Conservation (phyloP, 2,329 filamentous ascomycete genomes). For the Hymenoscyphus albidus region DNA sequence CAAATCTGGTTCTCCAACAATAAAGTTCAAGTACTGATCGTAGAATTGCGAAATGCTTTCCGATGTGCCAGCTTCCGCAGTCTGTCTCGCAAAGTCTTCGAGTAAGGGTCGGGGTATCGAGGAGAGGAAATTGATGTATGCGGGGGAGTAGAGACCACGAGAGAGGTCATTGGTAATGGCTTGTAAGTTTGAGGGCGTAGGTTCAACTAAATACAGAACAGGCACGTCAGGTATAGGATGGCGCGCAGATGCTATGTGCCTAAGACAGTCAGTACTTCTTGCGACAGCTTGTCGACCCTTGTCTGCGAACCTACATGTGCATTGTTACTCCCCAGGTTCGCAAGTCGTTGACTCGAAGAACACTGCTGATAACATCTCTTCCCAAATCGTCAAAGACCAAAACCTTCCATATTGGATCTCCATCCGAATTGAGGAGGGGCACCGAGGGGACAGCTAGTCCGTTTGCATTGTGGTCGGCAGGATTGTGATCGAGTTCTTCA, state of each 20-base stretch:
- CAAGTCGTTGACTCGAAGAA: slow-evolving; percentile 89
- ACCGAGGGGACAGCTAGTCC: slow-evolving; percentile 64
- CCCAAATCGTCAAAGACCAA: slow-evolving; percentile 90
- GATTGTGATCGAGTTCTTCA: slow-evolving; percentile 49
- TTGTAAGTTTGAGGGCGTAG: slow-evolving; percentile 74
- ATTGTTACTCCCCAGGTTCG: slow-evolving; percentile 93
- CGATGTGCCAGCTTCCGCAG: slow-evolving; percentile 76
- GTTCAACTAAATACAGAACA: slow-evolving; percentile 93
- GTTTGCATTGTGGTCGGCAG: slow-evolving; percentile 59
- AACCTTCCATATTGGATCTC: slow-evolving; percentile 96
- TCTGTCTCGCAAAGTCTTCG: slow-evolving; percentile 90
- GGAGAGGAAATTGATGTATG: slow-evolving; percentile 95
- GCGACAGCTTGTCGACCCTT: slow-evolving; percentile 1
- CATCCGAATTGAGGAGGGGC: slow-evolving; percentile 80
- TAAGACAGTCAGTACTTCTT: slow-evolving; percentile 37
- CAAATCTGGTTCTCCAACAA: slow-evolving; percentile 90
- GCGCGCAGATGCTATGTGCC: slow-evolving; percentile 75
- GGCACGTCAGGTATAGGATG: slow-evolving; percentile 95
- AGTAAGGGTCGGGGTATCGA: slow-evolving; percentile 86
- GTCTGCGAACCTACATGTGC: slow-evolving; percentile 65
- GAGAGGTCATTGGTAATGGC: slow-evolving; percentile 81
- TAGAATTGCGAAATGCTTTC: slow-evolving; percentile 90
- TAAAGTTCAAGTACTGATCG: slow-evolving; percentile 96
- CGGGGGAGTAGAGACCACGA: slow-evolving; percentile 83
- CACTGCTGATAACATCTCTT: slow-evolving; percentile 93